phyloP scores from a whole-genome alignment of 1,284 basidiomycete species.

The Athelia psychrophila region DNA sequence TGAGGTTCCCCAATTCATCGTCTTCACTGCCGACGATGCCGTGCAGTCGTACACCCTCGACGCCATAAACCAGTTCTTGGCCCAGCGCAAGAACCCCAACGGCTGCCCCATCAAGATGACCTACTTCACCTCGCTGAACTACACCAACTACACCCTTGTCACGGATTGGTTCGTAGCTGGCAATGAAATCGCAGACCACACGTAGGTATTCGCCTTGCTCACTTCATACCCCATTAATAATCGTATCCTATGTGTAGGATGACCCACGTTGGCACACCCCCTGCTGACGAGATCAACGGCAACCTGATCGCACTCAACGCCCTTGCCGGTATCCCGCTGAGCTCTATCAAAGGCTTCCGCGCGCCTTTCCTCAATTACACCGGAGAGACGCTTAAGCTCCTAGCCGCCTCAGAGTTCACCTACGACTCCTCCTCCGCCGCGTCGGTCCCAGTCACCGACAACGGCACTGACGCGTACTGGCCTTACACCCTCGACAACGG shows the following conservation, averaged over 20 bases:
- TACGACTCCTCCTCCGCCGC: conserved; percentile 73
- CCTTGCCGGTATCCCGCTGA: conserved; percentile 74
- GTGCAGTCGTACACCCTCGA: conserved; percentile 73
- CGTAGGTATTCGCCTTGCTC: conserved; percentile 40
- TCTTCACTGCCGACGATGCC: conserved; percentile 73
- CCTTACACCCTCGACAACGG: conserved; percentile 75
- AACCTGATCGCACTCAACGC: conserved; percentile 81
- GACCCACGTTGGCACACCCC: conserved; percentile 74
- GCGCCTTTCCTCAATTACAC: conserved; percentile 77
- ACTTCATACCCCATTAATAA: conserved; percentile 4
- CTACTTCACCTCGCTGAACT: conserved; percentile 71
- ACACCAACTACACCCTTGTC: conserved; percentile 78
- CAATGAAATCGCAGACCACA: conserved; percentile 87
- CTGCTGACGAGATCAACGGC: conserved; percentile 69
- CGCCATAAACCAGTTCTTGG: conserved; percentile 72
- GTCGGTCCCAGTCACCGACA: conserved; percentile 66
- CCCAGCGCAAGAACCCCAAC: conserved; percentile 78
- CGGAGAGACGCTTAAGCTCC: conserved; percentile 56
- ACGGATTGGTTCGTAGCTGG: conserved; percentile 86
- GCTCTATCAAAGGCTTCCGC: conserved; percentile 72
- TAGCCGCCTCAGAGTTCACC: conserved; percentile 59
- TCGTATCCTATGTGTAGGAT: conserved; percentile 42
- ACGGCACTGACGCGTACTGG: conserved; percentile 74
- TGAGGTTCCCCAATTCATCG: conserved; percentile 69
- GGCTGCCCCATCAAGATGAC: conserved; percentile 78